These are phyloP conservation scores for Hypoxylon sp. DNA, from an alignment of 2,329 filamentous ascomycete genomes.

Conservation along the genomic window DNA sequence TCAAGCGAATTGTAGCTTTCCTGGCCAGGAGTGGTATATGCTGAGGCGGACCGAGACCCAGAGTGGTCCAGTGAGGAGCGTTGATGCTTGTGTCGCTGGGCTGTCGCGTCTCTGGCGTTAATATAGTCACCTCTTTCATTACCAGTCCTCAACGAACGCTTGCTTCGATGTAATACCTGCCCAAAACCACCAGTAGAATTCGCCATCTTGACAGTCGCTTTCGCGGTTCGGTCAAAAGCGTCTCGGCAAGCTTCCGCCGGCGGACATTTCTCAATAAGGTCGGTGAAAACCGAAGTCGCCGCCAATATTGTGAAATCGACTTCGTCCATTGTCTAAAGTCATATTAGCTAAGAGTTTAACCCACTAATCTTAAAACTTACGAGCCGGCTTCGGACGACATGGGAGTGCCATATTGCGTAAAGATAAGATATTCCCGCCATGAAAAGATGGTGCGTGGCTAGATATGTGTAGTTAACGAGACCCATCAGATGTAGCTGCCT, in stretches of 20 bases:
- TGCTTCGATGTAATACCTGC: constrained; percentile 54
- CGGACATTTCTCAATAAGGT: constrained; percentile 94
- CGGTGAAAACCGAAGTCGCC: constrained; percentile 91
- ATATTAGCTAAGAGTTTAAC: constrained; percentile 48
- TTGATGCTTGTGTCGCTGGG: constrained; percentile 49
- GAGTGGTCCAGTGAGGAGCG: constrained; percentile 47
- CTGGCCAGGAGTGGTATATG: constrained; percentile 44
- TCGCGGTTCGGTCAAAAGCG: constrained; percentile 94
- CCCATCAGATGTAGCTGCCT: constrained; percentile 88
- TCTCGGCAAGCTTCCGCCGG: constrained; percentile 95
- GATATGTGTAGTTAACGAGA: constrained; percentile 94
- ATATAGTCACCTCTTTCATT: constrained; percentile 52
- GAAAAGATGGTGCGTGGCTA: constrained; percentile 96
- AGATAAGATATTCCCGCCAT: constrained; percentile 97
- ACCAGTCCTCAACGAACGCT: constrained; percentile 47
- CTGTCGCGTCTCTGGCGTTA: constrained; percentile 53
- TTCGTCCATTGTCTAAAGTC: constrained; percentile 83
- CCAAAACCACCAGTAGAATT: constrained; percentile 89
- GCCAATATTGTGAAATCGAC: constrained; percentile 97
- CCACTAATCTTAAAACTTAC: constrained; percentile 67
- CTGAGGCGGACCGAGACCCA: constrained; percentile 42
- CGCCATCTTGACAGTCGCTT: constrained; percentile 95
- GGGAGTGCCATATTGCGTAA: constrained; percentile 97
- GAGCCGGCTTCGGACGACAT: constrained; percentile 85
- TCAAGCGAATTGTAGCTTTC: constrained; percentile 49